These are phyloP conservation scores for Phialophora tarda DNA, from an alignment of 2,329 filamentous ascomycete genomes.

Conservation along the genomic window DNA sequence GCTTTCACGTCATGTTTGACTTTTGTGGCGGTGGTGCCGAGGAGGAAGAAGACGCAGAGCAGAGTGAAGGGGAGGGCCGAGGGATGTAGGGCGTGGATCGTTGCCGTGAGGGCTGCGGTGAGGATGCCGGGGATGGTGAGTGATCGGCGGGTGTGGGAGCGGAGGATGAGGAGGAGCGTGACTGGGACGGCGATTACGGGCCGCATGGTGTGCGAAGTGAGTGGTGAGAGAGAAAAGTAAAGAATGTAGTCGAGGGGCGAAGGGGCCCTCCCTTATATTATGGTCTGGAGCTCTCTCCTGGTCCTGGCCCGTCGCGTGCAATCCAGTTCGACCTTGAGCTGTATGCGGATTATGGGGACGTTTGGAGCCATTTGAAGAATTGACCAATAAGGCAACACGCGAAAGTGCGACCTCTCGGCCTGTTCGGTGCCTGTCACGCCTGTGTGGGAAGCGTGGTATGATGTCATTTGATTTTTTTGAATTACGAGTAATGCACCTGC, in stretches of 20 bases:
- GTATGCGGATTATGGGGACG: conserved; percentile 21
- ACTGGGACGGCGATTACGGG: conserved; percentile 51
- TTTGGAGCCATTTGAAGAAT: conserved; percentile 1
- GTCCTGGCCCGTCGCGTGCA: neutral
- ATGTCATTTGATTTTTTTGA: neutral
- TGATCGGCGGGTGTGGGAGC: conserved; percentile 73
- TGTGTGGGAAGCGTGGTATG: neutral
- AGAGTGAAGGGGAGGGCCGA: conserved; percentile 91
- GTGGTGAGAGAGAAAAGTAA: neutral
- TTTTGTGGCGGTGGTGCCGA: conserved; percentile 83
- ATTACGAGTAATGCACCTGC: neutral
- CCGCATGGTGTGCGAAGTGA: conserved; percentile 45
- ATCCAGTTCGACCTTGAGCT: conserved; percentile 1
- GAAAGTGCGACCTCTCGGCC: neutral
- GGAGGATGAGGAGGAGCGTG: conserved; percentile 66
- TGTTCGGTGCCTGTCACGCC: too few species aligned
- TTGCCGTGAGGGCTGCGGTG: conserved; percentile 73
- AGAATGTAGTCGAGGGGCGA: neutral
- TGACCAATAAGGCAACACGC: neutral
- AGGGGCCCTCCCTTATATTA: neutral
- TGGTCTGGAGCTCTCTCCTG: neutral
- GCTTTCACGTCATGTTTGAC: conserved; percentile 88
- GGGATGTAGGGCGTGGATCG: conserved; percentile 85
- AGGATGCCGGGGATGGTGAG: conserved; percentile 78
- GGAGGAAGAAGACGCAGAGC: conserved; percentile 82